phyloP scores from a whole-genome alignment of 2,329 filamentous ascomycete genomes.

The Colletotrichum magnum region DNA sequence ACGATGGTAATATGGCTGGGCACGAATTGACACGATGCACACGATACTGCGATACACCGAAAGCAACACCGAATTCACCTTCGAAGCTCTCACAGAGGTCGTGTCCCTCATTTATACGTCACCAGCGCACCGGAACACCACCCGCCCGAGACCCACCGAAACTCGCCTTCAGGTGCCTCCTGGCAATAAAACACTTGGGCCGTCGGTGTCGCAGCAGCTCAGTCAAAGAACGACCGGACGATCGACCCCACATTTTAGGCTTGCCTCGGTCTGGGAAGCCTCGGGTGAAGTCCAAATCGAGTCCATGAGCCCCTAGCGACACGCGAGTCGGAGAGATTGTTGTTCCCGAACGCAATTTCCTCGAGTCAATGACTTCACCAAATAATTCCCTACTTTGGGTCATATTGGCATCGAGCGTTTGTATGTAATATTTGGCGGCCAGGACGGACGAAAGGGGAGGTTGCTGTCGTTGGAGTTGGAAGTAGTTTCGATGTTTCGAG shows the following conservation, averaged over 20 bases:
- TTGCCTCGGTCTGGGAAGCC: slow-evolving; percentile 23
- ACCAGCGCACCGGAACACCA: slow-evolving; percentile 32
- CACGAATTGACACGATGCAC: too few species aligned
- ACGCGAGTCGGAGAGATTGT: slow-evolving; percentile 17
- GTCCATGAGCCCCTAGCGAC: background rate
- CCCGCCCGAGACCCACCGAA: slow-evolving; percentile 35
- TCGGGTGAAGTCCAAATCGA: slow-evolving; percentile 17
- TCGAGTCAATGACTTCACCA: slow-evolving; percentile 6
- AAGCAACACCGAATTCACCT: background rate
- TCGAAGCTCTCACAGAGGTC: background rate
- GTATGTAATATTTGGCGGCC: background rate
- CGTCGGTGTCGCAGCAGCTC: slow-evolving; percentile 16
- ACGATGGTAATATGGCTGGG: background rate
- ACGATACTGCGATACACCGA: background rate
- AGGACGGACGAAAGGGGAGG: background rate
- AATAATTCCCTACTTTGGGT: background rate
- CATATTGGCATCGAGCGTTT: background rate
- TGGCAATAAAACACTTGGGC: slow-evolving; percentile 24
- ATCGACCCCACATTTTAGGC: slow-evolving; percentile 31
- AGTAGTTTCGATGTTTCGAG: too few species aligned
- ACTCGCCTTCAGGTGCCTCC: slow-evolving; percentile 20
- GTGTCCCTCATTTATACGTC: slow-evolving; percentile 35
- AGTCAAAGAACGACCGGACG: slow-evolving; percentile 5
- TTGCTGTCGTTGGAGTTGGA: too few species aligned
- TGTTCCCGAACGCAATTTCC: slow-evolving; percentile 4